These are phyloP conservation scores for Fomitopsis betulina DNA, from an alignment of 1,284 basidiomycete species.

Conservation along the genomic window DNA sequence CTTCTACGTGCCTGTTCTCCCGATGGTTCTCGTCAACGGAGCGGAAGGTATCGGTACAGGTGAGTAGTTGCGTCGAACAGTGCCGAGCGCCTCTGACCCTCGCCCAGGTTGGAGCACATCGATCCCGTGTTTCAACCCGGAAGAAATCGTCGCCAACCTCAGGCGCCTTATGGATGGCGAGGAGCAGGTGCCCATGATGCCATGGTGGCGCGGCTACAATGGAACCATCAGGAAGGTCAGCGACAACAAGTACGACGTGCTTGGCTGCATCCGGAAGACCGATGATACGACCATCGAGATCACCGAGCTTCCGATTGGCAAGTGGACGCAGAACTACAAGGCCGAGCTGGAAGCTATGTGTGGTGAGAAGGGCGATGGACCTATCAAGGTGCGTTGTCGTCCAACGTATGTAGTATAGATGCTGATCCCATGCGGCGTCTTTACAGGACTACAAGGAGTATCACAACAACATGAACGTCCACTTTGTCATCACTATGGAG, in stretches of 20 bases:
- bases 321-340: conserved; percentile 95
- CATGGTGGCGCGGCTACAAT: conserved; percentile 97
- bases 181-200: conserved; percentile 82
- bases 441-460: conserved; percentile 91
- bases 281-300: conserved; percentile 91
- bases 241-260: conserved; percentile 87
- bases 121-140: conserved; percentile 92
- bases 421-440: background rate
- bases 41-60: conserved; percentile 98
- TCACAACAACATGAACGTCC: conserved; percentile 90
- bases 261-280: conserved; percentile 73
- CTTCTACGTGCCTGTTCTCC: conserved; percentile 90
- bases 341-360: conserved; percentile 81
- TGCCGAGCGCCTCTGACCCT: background rate
- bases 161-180: conserved; percentile 85
- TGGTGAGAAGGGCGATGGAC: conserved; percentile 66
- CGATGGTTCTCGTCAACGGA: conserved; percentile 91
- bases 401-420: too few relatives aligned
- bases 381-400: conserved; percentile 50
- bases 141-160: conserved; percentile 87
- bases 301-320: conserved; percentile 93
- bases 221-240: conserved; percentile 80
- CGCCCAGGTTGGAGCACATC: conserved; percentile 88
- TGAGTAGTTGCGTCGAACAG: conserved; percentile 28
- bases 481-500: conserved; percentile 84